These are phyloP conservation scores for Leccinum subrobustum DNA, from an alignment of 1,284 basidiomycete genomes.

Conservation along the genomic window DNA sequence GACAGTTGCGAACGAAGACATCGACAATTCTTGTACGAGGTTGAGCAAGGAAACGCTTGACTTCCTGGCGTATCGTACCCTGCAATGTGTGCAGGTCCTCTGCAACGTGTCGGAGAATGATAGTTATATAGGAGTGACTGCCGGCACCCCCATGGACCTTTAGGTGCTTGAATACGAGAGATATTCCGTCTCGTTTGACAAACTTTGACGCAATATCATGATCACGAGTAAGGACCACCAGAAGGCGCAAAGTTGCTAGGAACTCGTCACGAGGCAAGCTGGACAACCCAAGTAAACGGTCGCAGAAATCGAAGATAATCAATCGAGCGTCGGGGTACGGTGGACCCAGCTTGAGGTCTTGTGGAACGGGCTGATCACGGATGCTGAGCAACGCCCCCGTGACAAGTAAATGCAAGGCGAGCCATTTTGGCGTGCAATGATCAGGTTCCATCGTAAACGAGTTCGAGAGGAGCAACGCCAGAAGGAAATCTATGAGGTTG, in stretches of 20 bases:
- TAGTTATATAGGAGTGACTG: conserved; percentile 82
- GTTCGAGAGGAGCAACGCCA: conserved; percentile 63
- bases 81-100: conserved; percentile 74
- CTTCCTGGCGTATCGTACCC: conserved; percentile 78
- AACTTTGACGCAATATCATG: conserved; percentile 59
- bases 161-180: conserved; percentile 67
- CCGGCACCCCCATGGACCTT: conserved; percentile 59
- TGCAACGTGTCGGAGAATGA: conserved; percentile 87
- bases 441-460: conserved; percentile 49
- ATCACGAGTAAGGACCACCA: conserved; percentile 81
- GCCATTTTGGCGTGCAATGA: conserved; percentile 73
- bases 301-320: conserved; percentile 71
- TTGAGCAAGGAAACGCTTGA: conserved; percentile 75
- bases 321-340: conserved; percentile 58
- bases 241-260: conserved; percentile 74
- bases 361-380: conserved; percentile 65
- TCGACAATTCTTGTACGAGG: conserved; percentile 73
- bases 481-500: conserved; percentile 62
- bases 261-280: conserved; percentile 75
- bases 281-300: conserved; percentile 63
- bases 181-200: conserved; percentile 62
- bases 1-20: conserved; percentile 75
- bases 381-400: conserved; percentile 79
- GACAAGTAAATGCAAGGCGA: conserved; percentile 80
- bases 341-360: conserved; percentile 58